Evolutionary conservation across 1,284 basidiomycete genomes (phyloP).

Genomic region (Pseudozyma hubeiensis): DNA sequence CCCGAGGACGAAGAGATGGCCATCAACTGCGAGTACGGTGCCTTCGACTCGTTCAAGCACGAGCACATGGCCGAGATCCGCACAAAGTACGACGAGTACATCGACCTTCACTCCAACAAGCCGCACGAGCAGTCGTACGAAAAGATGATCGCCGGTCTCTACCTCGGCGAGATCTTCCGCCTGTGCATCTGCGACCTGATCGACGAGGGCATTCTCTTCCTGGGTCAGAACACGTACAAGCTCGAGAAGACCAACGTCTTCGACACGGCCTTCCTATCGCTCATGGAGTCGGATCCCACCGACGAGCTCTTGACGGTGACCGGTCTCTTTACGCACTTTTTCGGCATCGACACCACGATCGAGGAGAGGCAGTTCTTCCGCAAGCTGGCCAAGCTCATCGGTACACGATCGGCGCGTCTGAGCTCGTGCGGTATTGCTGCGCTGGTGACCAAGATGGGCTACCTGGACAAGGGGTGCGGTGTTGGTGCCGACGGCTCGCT

Average conservation of each 20-base stretch:
- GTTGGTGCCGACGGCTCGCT: constrained; percentile 64
- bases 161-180: constrained; percentile 95
- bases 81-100: constrained; percentile 91
- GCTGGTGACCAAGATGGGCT: constrained; percentile 65
- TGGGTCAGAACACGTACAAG: constrained; percentile 96
- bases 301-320: constrained; percentile 96
- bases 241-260: constrained; percentile 90
- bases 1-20: constrained; percentile 82
- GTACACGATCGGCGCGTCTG: constrained; percentile 65
- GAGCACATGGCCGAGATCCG: constrained; percentile 81
- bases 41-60: constrained; percentile 95
- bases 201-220: constrained; percentile 94
- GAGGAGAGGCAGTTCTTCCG: constrained; percentile 66
- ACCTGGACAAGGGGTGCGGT: constrained; percentile 61
- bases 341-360: constrained; percentile 64
- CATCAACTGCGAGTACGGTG: constrained; percentile 97
- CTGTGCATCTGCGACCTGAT: constrained; percentile 94
- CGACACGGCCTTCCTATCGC: constrained; percentile 94
- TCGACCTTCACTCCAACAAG: constrained; percentile 95
- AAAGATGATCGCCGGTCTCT: constrained; percentile 98
- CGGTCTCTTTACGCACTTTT: constrained; percentile 81
- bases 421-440: constrained; percentile 66
- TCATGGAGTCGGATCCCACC: constrained; percentile 98
- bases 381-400: constrained; percentile 78
- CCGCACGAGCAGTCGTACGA: constrained; percentile 93